Evolutionary conservation across 2,329 filamentous ascomycete genomes (phyloP).

Genomic region (Pseudopyricularia cyperi): DNA sequence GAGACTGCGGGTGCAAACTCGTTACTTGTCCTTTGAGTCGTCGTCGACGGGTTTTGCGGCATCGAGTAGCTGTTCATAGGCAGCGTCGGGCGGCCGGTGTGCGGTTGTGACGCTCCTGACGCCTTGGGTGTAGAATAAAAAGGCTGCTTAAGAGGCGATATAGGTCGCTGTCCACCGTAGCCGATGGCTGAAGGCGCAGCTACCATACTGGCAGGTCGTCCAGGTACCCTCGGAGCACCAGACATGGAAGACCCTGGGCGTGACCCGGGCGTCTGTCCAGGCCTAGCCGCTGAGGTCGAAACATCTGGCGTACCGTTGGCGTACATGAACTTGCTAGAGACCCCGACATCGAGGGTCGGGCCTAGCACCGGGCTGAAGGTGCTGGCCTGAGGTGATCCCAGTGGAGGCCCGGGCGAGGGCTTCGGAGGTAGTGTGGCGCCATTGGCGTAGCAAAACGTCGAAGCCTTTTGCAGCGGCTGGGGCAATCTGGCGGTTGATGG

Average conservation of each 20-base stretch:
- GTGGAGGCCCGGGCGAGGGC: constrained; percentile 9
- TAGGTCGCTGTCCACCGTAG: constrained; percentile 25
- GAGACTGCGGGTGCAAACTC: background rate
- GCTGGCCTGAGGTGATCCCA: background rate
- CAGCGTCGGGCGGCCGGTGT: background rate
- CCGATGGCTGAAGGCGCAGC: constrained; percentile 10
- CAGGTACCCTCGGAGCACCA: constrained; percentile 26
- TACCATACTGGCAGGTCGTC: constrained; percentile 17
- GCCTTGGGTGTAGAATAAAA: background rate
- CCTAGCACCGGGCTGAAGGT: constrained; percentile 19
- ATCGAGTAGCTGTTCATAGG: background rate
- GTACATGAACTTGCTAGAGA: constrained; percentile 59
- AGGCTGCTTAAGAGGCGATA: constrained; percentile 34
- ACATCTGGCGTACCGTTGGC: constrained; percentile 47
- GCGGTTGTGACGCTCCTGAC: background rate
- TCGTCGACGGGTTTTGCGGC: background rate
- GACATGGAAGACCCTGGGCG: constrained; percentile 33
- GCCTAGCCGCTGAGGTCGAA: constrained; percentile 19
- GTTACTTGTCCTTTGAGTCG: background rate
- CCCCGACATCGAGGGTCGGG: constrained; percentile 19
- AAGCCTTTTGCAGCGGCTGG: constrained; percentile 21
- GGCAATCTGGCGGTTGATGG: background rate
- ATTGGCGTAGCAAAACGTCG: constrained; percentile 46
- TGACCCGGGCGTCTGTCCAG: constrained; percentile 19
- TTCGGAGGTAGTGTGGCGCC: constrained; percentile 24